Conservation (phyloP, 2,329 filamentous ascomycete species). For the Colletotrichum endophyticum region DNA sequence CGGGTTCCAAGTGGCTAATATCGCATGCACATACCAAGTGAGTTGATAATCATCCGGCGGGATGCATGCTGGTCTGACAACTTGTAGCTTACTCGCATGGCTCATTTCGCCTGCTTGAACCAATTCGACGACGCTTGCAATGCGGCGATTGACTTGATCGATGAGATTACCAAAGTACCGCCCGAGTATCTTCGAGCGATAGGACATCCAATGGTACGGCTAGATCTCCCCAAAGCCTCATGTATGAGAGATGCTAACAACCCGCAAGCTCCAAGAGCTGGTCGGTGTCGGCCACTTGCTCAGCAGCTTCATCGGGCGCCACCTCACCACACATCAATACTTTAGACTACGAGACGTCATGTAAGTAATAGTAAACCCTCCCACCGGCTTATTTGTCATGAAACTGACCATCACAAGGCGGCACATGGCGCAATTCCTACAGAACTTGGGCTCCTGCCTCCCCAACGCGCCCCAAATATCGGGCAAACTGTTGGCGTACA, state of each 20-base stretch:
- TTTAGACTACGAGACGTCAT: constrained; percentile 18
- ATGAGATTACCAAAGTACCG: constrained; percentile 16
- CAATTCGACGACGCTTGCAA: constrained; percentile 20
- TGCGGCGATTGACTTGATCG: constrained; percentile 14
- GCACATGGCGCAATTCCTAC: constrained; percentile 19
- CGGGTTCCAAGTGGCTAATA: constrained; percentile 40
- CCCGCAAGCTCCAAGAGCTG: constrained; percentile 18
- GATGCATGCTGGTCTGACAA: neutral
- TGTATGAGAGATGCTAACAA: neutral
- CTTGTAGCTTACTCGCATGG: constrained; percentile 16
- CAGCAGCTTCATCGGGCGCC: constrained; percentile 22
- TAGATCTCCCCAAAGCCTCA: no score
- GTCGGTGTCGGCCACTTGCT: constrained; percentile 20
- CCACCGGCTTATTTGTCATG: no score
- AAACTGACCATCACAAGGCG: neutral
- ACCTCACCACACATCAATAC: constrained; percentile 12
- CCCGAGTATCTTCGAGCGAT: constrained; percentile 21
- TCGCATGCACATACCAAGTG: constrained; percentile 35
- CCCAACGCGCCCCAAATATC: constrained; percentile 17
- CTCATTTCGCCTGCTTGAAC: constrained; percentile 19
- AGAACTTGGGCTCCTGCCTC: constrained; percentile 15
- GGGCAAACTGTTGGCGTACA: constrained; percentile 15
- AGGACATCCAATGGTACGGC: constrained; percentile 19
- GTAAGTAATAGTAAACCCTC: neutral
- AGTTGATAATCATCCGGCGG: neutral